Evolutionary conservation across 1,139 yeast species (phyloP).

Genomic region (Lodderomyces parapsilosis): DNA sequence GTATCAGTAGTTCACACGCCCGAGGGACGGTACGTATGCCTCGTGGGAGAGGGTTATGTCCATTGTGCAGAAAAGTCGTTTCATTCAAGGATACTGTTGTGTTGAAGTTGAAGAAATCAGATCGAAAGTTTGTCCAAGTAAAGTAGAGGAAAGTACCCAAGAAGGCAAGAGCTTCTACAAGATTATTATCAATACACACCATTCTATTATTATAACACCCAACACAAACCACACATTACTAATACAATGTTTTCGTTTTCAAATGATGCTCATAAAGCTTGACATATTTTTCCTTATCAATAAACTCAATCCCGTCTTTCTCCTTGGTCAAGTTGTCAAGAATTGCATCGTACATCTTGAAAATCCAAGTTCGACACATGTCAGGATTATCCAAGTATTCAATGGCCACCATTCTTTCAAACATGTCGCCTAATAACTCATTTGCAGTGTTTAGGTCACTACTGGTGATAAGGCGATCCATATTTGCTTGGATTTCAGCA

Average conservation of each 20-base stretch:
- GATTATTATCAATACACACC: no score
- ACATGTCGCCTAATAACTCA: conserved; percentile 16
- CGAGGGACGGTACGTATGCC: conserved; percentile 40
- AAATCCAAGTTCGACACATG: conserved; percentile 15
- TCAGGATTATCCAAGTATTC: conserved; percentile 14
- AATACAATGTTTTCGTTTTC: conserved; percentile 6
- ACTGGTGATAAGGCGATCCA: conserved; percentile 1
- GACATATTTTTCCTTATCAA: conserved; percentile 11
- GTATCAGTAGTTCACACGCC: conserved; percentile 42
- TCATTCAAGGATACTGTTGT: conserved; percentile 41
- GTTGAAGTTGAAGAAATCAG: conserved; percentile 30
- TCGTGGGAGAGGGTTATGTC: conserved; percentile 45
- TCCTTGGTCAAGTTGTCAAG: conserved; percentile 9
- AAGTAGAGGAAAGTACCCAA: conserved; percentile 12
- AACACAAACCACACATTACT: no score
- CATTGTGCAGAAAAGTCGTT: conserved; percentile 43
- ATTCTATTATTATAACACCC: no score
- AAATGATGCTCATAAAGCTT: conserved; percentile 4
- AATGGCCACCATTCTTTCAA: conserved; percentile 17
- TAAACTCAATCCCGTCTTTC: conserved; percentile 7
- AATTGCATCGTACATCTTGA: conserved; percentile 11
- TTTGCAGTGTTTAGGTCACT: conserved; percentile 6
- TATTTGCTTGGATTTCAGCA: neutral
- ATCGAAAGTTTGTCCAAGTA: conserved; percentile 8
- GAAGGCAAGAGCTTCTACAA: no score